These are phyloP conservation scores for Drechslerella dactyloides DNA, from an alignment of 2,329 filamentous ascomycete species.

Conservation along the genomic window DNA sequence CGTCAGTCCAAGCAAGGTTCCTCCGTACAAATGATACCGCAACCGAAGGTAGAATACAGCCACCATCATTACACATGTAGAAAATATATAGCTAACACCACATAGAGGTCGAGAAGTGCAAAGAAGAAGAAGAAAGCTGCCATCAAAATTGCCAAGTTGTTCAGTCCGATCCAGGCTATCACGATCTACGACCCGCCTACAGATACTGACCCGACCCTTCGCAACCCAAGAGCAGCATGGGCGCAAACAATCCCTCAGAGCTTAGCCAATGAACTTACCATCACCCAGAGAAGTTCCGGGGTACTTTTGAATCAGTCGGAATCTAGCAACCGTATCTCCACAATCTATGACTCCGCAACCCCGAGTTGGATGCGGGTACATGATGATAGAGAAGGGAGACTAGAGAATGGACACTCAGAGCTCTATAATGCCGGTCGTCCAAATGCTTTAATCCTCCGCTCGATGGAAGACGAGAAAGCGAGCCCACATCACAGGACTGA, in stretches of 20 bases:
- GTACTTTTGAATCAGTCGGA: background rate
- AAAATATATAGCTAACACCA: background rate
- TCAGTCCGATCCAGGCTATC: conserved; percentile 13
- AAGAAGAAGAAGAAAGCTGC: conserved; percentile 12
- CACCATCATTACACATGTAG: background rate
- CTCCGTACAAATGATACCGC: conserved; percentile 32
- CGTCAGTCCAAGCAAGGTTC: conserved; percentile 14
- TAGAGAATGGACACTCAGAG: background rate
- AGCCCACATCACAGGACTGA: conserved; percentile 25
- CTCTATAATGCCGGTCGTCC: background rate
- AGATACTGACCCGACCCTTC: conserved; percentile 12
- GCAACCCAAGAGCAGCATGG: conserved; percentile 34
- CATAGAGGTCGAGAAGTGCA: background rate
- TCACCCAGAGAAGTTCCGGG: conserved; percentile 9
- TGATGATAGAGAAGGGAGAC: too few relatives aligned
- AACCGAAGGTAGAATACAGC: conserved; percentile 35
- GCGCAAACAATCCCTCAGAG: conserved; percentile 8
- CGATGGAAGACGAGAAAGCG: conserved; percentile 33
- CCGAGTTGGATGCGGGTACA: too few relatives aligned
- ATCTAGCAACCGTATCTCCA: background rate
- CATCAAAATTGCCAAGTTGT: background rate
- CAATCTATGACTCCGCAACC: background rate
- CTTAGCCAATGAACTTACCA: conserved; percentile 16
- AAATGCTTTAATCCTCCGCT: conserved; percentile 29
- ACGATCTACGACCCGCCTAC: conserved; percentile 28